phyloP scores from a whole-genome alignment of 331 rosid genomes.

The Quercus lobata region DNA sequence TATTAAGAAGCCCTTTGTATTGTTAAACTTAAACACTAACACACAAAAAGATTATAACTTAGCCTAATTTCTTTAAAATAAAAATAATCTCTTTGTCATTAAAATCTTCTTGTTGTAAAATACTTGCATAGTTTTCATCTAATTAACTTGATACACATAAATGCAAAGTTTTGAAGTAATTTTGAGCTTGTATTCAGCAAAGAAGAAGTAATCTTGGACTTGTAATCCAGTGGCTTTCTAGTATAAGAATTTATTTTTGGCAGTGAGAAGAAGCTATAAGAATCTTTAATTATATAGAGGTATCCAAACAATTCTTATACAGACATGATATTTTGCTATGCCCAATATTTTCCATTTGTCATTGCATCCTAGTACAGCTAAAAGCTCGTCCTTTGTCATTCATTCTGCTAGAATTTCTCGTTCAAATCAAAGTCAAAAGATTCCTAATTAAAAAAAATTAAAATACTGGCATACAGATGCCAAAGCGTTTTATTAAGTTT shows the following conservation, averaged over 20 bases:
- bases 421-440: constrained; percentile 7
- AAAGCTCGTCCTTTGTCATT: background rate
- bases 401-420: background rate
- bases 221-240: background rate
- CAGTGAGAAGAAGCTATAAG: background rate
- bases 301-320: background rate
- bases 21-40: too few species aligned
- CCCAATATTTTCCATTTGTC: background rate
- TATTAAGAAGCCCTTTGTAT: too few species aligned
- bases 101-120: too few species aligned
- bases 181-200: too few species aligned
- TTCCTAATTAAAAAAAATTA: constrained; percentile 11
- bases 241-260: background rate
- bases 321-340: background rate
- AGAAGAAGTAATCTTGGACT: too few species aligned
- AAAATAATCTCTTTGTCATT: background rate
- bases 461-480: background rate
- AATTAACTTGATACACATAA: background rate
- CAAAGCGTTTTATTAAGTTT: constrained; percentile 1
- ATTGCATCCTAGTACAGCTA: background rate
- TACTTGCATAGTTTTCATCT: background rate
- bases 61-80: background rate
- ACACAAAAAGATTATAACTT: background rate
- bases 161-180: background rate
- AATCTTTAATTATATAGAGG: too few species aligned